A percentile compares a stretch with the other conserved stretches of the same genome.
Evolutionary conservation across 768 basidiomycete species (phyloP).

Genomic region (Boletus insuetus): DNA sequence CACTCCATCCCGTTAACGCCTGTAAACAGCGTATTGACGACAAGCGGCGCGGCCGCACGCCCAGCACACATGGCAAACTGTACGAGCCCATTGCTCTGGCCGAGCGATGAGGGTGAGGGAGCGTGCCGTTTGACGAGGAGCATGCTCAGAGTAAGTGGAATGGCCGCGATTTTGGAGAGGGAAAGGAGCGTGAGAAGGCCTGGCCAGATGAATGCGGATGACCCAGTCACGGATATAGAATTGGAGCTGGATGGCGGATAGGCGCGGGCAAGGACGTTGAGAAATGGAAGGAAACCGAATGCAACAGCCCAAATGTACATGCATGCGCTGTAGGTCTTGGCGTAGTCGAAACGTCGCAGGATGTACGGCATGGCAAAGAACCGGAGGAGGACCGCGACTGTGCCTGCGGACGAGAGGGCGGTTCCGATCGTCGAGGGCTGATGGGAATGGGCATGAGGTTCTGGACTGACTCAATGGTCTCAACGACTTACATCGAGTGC

Average conservation of each 20-base stretch:
- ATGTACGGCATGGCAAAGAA: slow-evolving; percentile 51
- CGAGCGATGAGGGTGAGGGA: neutral
- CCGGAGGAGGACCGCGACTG: slow-evolving; percentile 46
- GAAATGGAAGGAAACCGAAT: slow-evolving; percentile 47
- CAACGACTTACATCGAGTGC: slow-evolving; percentile 43
- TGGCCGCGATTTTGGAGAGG: slow-evolving; percentile 27
- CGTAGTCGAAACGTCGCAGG: slow-evolving; percentile 45
- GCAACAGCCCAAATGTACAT: slow-evolving; percentile 53
- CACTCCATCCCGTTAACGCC: slow-evolving; percentile 12
- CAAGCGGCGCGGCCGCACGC: slow-evolving; percentile 51
- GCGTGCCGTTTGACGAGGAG: slow-evolving; percentile 46
- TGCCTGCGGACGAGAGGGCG: slow-evolving; percentile 51
- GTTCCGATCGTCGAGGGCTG: slow-evolving; percentile 57
- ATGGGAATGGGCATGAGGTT: neutral
- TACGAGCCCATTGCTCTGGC: slow-evolving; percentile 49
- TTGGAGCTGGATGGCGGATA: neutral
- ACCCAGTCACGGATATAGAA: slow-evolving; percentile 9
- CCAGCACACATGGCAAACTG: slow-evolving; percentile 55
- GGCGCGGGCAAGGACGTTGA: slow-evolving; percentile 46
- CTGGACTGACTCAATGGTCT: neutral
- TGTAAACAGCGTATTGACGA: slow-evolving; percentile 39
- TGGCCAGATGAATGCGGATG: slow-evolving; percentile 41
- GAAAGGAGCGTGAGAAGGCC: slow-evolving; percentile 43
- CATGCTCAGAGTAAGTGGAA: slow-evolving; percentile 48
- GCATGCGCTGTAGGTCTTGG: slow-evolving; percentile 49